Evolutionary conservation across 805 yeast species (phyloP).

Genomic region (Kazachstania psychrophila): DNA sequence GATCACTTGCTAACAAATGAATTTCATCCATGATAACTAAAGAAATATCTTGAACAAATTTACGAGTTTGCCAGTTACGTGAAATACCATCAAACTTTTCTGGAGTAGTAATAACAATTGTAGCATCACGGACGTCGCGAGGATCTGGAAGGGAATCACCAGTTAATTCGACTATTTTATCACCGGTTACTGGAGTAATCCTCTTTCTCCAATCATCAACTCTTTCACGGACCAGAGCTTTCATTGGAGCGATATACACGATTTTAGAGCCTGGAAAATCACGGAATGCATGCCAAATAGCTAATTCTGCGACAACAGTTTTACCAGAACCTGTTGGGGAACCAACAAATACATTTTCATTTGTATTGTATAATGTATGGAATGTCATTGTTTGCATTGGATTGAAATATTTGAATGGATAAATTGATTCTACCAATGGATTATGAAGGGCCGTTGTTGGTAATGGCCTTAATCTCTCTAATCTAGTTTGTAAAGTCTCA

Average conservation of each 20-base stretch:
- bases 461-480: conserved; percentile 73
- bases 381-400: conserved; percentile 99
- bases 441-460: conserved; percentile 76
- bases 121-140: conserved; percentile 72
- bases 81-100: conserved; percentile 98
- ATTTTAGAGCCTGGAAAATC: conserved; percentile 77
- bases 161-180: conserved; percentile 78
- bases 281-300: conserved; percentile 92
- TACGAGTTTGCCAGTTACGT: conserved; percentile 79
- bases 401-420: conserved; percentile 78
- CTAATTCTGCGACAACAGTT: conserved; percentile 92
- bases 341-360: conserved; percentile 80
- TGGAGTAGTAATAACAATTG: conserved; percentile 86
- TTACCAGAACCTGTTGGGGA: conserved; percentile 99
- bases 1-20: conserved; percentile 90
- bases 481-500: conserved; percentile 74
- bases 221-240: conserved; percentile 92
- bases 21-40: conserved; percentile 92
- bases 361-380: conserved; percentile 74
- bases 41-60: conserved; percentile 73
- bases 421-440: conserved; percentile 55
- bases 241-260: conserved; percentile 87
- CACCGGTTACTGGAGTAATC: conserved; percentile 83
- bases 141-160: conserved; percentile 91
- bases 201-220: conserved; percentile 81